Evolutionary conservation across 1,139 yeast genomes (phyloP).

Genomic region (Schwanniomyces etchellsii): DNA sequence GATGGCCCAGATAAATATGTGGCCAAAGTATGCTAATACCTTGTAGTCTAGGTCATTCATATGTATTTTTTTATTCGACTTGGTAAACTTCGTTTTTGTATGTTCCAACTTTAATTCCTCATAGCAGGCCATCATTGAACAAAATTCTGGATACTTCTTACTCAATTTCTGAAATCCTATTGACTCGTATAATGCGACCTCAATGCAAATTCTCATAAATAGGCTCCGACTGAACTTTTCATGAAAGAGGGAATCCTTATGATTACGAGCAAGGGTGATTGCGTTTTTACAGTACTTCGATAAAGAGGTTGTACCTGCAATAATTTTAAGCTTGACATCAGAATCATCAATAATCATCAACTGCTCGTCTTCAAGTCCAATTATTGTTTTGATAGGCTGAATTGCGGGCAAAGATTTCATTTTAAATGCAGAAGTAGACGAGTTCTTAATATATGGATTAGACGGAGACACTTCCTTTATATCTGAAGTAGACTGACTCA

Average conservation of each 20-base stretch:
- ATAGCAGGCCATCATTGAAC: conserved; percentile 26
- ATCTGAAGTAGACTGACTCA: conserved; percentile 3
- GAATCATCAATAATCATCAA: conserved; percentile 26
- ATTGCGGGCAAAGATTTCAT: conserved; percentile 30
- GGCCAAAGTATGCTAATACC: conserved; percentile 35
- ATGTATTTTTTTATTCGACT: conserved; percentile 29
- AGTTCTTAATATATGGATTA: conserved; percentile 25
- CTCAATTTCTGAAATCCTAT: conserved; percentile 29
- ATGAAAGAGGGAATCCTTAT: conserved; percentile 23
- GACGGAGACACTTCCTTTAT: conserved; percentile 17
- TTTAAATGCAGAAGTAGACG: conserved; percentile 26
- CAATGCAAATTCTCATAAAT: conserved; percentile 29
- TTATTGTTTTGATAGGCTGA: conserved; percentile 33
- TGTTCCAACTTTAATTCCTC: conserved; percentile 30
- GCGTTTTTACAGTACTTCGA: conserved; percentile 28
- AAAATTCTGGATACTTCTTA: conserved; percentile 21
- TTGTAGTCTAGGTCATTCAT: conserved; percentile 36
- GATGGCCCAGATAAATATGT: conserved; percentile 37
- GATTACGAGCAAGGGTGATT: conserved; percentile 22
- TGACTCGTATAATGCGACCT: conserved; percentile 36
- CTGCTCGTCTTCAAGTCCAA: conserved; percentile 36
- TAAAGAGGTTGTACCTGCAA: conserved; percentile 25
- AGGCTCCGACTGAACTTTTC: conserved; percentile 18
- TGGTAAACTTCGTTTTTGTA: conserved; percentile 32
- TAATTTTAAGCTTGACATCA: conserved; percentile 38